A percentile compares a stretch with the other conserved stretches of the same genome.
Conservation (phyloP, 2,329 filamentous ascomycete species). For the Talaromyces sp. region DNA sequence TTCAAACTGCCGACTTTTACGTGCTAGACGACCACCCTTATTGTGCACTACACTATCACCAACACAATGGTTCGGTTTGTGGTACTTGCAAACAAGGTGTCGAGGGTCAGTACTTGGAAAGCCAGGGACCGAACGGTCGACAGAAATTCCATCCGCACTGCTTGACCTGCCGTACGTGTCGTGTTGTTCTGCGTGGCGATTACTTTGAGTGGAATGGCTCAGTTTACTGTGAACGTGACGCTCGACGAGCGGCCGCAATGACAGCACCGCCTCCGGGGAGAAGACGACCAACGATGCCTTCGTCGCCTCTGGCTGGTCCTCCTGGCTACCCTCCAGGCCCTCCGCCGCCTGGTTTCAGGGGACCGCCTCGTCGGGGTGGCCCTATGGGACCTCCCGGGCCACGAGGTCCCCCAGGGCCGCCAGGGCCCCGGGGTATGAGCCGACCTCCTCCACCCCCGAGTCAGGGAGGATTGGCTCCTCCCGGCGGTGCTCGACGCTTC, state of each 20-base stretch:
- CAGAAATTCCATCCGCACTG: conserved; percentile 80
- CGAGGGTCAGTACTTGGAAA: conserved; percentile 89
- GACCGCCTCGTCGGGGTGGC: conserved; percentile 20
- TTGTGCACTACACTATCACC: conserved; percentile 88
- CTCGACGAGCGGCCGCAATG: conserved; percentile 50
- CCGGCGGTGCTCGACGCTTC: conserved; percentile 33
- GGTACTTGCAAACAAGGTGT: conserved; percentile 75
- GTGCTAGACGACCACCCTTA: conserved; percentile 82
- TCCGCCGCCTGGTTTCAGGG: conserved; percentile 14
- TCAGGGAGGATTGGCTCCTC: conserved; percentile 12
- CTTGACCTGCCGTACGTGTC: conserved; percentile 73
- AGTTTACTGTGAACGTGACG: conserved; percentile 83
- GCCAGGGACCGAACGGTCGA: conserved; percentile 44
- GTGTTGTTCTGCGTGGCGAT: conserved; percentile 66
- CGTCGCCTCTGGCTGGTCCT: conserved; percentile 28
- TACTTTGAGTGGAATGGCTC: conserved; percentile 83
- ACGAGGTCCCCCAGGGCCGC: conserved; percentile 15
- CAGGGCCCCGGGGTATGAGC: conserved; percentile 15
- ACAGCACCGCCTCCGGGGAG: conserved; percentile 20
- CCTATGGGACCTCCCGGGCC: conserved; percentile 11
- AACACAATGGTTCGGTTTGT: conserved; percentile 82
- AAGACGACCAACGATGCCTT: conserved; percentile 27
- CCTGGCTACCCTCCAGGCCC: conserved; percentile 19
- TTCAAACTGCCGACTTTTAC: conserved; percentile 86
- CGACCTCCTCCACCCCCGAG: conserved; percentile 11